A percentile compares a stretch with the other conserved stretches of the same genome.
phyloP scores from a whole-genome alignment of 2,329 filamentous ascomycete genomes.

The Penicillium vulpinum region DNA sequence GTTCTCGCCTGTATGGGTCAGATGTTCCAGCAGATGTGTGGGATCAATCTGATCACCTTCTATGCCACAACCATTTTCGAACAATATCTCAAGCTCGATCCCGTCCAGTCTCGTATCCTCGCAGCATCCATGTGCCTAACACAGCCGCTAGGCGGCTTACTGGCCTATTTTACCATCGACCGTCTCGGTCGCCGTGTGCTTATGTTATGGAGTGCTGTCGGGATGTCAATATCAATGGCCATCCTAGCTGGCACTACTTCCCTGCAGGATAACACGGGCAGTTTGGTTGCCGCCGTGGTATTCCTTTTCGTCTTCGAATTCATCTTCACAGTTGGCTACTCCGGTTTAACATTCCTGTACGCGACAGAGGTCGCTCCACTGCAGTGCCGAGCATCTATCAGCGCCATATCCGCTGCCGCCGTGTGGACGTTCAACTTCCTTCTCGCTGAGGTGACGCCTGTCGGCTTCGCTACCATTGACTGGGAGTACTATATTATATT shows the following conservation, averaged over 20 bases:
- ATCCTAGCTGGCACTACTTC: conserved; percentile 8
- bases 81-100: conserved; percentile 6
- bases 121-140: conserved; percentile 16
- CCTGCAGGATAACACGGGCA: conserved; percentile 1
- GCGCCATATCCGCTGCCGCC: conserved; percentile 14
- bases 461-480: conserved; percentile 13
- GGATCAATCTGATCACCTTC: conserved; percentile 40
- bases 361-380: conserved; percentile 13
- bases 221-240: conserved; percentile 16
- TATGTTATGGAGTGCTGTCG: conserved; percentile 23
- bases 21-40: conserved; percentile 41
- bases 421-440: conserved; percentile 21
- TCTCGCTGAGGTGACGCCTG: conserved; percentile 18
- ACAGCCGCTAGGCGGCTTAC: conserved; percentile 38
- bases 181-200: conserved; percentile 32
- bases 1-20: conserved; percentile 36
- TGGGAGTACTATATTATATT: conserved; percentile 27
- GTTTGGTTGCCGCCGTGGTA: conserved; percentile 12
- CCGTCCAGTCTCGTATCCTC: conserved; percentile 7
- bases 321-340: conserved; percentile 17
- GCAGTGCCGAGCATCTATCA: conserved; percentile 14
- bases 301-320: conserved; percentile 16
- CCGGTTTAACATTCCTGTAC: conserved; percentile 17
- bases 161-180: conserved; percentile 46
- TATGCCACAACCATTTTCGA: conserved; percentile 25